phyloP scores from a whole-genome alignment of 2,329 filamentous ascomycete species.

The Cladosporium phlei region DNA sequence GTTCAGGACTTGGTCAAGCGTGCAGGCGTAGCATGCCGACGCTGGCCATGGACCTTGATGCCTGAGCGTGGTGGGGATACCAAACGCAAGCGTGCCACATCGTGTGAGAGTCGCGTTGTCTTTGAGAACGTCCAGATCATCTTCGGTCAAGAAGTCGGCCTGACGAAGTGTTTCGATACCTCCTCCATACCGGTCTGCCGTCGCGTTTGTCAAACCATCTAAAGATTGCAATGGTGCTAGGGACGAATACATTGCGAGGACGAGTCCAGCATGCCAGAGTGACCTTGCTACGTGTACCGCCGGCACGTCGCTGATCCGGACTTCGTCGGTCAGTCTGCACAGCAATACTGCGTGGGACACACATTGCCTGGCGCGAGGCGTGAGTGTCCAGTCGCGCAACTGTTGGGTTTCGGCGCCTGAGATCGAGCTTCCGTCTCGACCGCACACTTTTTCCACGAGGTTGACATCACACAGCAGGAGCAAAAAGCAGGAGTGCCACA shows the following conservation, averaged over 20 bases:
- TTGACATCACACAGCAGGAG: slow-evolving; percentile 12
- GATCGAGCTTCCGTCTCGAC: not conserved
- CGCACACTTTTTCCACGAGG: slow-evolving; percentile 3
- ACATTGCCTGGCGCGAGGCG: not conserved
- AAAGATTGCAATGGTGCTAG: too few relatives aligned
- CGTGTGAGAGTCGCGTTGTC: too few relatives aligned
- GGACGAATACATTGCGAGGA: not conserved
- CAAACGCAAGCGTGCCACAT: too few relatives aligned
- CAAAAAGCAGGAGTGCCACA: slow-evolving; percentile 14
- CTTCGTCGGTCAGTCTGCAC: not conserved
- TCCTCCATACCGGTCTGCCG: too few relatives aligned
- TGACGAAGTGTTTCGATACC: too few relatives aligned
- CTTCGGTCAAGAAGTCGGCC: too few relatives aligned
- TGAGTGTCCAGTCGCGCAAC: not conserved
- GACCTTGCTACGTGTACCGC: not conserved
- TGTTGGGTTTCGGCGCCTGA: not conserved
- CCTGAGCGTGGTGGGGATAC: too few relatives aligned
- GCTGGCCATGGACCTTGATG: too few relatives aligned
- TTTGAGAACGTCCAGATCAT: too few relatives aligned
- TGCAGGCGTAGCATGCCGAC: too few relatives aligned
- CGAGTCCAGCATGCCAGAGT: not conserved
- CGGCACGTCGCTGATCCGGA: not conserved
- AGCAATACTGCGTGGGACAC: not conserved
- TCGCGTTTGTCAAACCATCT: too few relatives aligned
- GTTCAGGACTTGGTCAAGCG: too few relatives aligned